Evolutionary conservation across 169 alveolate species (phyloP), one percentile per base, ranked within the genome.

Genomic region (Plasmodium vivax): DNA sequence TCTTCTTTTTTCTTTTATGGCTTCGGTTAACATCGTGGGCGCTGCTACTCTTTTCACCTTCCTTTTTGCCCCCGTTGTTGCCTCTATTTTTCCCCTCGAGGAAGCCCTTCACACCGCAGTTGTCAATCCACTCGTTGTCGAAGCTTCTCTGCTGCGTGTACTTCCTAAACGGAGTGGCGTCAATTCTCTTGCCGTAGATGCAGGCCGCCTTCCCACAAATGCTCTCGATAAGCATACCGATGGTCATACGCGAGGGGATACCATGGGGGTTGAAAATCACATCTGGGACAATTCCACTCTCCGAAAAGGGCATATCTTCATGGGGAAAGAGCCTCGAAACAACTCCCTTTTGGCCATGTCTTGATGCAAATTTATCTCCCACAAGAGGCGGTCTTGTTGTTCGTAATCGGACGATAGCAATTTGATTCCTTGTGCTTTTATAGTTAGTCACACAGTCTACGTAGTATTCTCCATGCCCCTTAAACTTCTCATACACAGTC

Each of bases 311-410:
- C 99, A 99, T 98, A 95, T 99, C 99, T 85, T 98, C 99, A 74
- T 98, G 99, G 38, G 99, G 99, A 99, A 99, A 99, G 36, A 98
- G 97, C 87, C 98, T 98, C 5, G 99, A 98, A 71, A 99, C 96
- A 27, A 99, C 99, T 32, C 99, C 99, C 96, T 99, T 99, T 96
- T 99, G 99, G 12, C 99, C 99, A 96, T 99, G 99, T 27, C 99
- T 95, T 7, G 99, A 98, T 58, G 99, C 99, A 97, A 99, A 99
- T 96, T 99, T 99, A 96, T 99, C 99, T 32, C 99, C 99, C 34
- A 99, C 99, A 56, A 98, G 98, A 12, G 99, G 99, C 84, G 98
- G 98, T 56, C 98, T 93, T 43, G 96, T 85, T 23, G 95, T 81
- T 45, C 97, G 91, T 72, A 96, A 95, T 74, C 94, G 82, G 12